phyloP scores from a whole-genome alignment of 441 rosid species.

The Corymbia citriodora region DNA sequence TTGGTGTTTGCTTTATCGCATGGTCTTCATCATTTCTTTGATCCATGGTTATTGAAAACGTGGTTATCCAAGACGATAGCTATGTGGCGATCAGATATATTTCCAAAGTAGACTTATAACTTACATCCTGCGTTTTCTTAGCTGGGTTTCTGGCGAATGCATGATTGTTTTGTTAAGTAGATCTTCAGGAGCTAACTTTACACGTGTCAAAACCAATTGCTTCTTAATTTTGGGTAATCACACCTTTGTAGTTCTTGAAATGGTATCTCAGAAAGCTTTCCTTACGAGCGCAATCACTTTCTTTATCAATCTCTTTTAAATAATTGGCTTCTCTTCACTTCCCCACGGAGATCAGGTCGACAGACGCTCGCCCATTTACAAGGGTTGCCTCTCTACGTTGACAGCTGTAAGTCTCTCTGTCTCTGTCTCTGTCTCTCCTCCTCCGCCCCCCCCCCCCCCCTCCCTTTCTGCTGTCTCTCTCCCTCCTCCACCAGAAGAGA shows the following conservation, averaged over 20 bases:
- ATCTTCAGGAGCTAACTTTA: neutral
- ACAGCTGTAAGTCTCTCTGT: neutral
- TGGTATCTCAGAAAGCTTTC: neutral
- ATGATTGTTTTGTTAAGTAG: neutral
- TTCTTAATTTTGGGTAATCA: neutral
- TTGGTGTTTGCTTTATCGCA: neutral
- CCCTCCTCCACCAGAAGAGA: neutral
- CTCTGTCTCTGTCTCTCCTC: neutral
- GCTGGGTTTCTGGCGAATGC: neutral
- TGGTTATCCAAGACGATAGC: neutral
- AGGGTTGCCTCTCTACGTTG: neutral
- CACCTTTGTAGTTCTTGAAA: neutral
- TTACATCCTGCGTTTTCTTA: neutral
- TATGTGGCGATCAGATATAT: neutral
- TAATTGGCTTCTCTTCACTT: neutral
- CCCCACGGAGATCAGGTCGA: neutral
- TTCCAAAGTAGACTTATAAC: neutral
- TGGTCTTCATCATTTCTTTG: neutral
- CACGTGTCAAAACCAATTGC: neutral
- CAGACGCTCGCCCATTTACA: neutral
- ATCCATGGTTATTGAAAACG: neutral
- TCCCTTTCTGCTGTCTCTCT: too few species aligned
- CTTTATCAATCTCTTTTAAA: neutral
- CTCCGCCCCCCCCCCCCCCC: too few species aligned
- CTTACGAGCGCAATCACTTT: neutral